Percentiles rank a stretch among this genome's conserved stretches.
These are phyloP conservation scores for Maudiozyma bulderi DNA, from an alignment of 805 yeast genomes.

Conservation along the genomic window DNA sequence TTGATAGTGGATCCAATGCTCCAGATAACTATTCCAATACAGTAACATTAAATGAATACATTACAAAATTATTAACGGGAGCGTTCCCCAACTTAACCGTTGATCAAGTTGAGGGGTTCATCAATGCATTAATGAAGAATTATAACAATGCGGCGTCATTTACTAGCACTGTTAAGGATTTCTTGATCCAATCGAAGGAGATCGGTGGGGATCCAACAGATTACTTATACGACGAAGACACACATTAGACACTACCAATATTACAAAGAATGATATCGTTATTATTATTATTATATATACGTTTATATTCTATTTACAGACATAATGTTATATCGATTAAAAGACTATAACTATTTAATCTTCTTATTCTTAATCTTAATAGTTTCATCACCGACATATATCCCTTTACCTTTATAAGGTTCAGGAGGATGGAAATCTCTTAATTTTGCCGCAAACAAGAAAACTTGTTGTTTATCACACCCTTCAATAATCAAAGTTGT, in stretches of 20 bases:
- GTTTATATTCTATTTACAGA: too few relatives aligned
- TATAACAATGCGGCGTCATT: slow-evolving; percentile 63
- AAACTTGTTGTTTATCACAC: slow-evolving; percentile 75
- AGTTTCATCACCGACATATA: slow-evolving; percentile 84
- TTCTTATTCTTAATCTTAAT: slow-evolving; percentile 85
- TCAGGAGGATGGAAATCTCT: slow-evolving; percentile 91
- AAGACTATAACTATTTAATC: slow-evolving; percentile 49
- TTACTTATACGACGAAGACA: slow-evolving; percentile 83
- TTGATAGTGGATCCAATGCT: slow-evolving; percentile 52
- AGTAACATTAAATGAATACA: slow-evolving; percentile 62
- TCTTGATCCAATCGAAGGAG: slow-evolving; percentile 87
- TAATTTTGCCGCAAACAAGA: slow-evolving; percentile 77
- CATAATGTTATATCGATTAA: not conserved
- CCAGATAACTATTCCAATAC: slow-evolving; percentile 71
- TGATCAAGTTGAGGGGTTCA: slow-evolving; percentile 69
- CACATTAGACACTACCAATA: slow-evolving; percentile 34
- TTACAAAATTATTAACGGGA: slow-evolving; percentile 61
- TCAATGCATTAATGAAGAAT: slow-evolving; percentile 58
- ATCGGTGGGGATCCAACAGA: slow-evolving; percentile 90
- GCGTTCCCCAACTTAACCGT: slow-evolving; percentile 81
- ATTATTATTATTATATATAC: too few relatives aligned
- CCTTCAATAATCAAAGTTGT: slow-evolving; percentile 83
- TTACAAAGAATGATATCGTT: not conserved
- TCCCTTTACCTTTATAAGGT: slow-evolving; percentile 97
- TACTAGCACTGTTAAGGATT: slow-evolving; percentile 76